Base-by-base conservation (phyloP, 2,329 filamentous ascomycete genomes). In the Chrysoporthe cubensis region DNA sequence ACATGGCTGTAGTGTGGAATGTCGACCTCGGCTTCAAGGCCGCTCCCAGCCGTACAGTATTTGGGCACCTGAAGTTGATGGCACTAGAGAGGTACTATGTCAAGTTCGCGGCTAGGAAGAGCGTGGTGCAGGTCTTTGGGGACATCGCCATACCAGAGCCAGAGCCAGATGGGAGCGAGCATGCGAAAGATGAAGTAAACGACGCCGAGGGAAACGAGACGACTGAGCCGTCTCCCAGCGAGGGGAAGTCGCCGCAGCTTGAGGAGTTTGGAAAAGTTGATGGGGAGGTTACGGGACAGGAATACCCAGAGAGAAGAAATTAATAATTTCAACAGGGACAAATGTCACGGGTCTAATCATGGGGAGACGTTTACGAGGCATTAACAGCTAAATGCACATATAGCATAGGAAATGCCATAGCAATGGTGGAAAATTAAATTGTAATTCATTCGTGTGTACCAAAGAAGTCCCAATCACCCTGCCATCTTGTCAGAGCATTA, bases 1-100 rank as follows among this genome's bases (percentile, higher is more conserved):
- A 79, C 43, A 78, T 87, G 26, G 74, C 80, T 9, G 69, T 75
- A 16, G 75, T 77, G 26, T 75, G 75, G 66, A 80, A 77, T 4
- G 76, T 75, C 1, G 54, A 73, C 4, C 76, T 75, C 1, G 71
- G 71, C 0, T 72, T 84, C 6, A 71, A 72, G 5, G 14, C 57
- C 13, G 65, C 62, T 43, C 70, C 73, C 5, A n/a, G 44, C 3
- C 66, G 64, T 2, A 57, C 69, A 5, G 63, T 58, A 18, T 65
- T 65, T 40, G 52, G 26, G 7, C 34, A 59, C 26, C n/a, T 58
- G 9, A 42, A 54, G 11, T 34, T 50, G 18, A 18, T 70, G 18
- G 71, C 71, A 6, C 72, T 85, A 57, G 72, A 70, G 21, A 71
- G 66, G 54, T 85, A 84, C 67, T 83, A 82, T 64, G 65, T 75